These are phyloP conservation scores for Dactylonectria macrodidyma DNA, from an alignment of 2,329 filamentous ascomycete species.

Conservation along the genomic window DNA sequence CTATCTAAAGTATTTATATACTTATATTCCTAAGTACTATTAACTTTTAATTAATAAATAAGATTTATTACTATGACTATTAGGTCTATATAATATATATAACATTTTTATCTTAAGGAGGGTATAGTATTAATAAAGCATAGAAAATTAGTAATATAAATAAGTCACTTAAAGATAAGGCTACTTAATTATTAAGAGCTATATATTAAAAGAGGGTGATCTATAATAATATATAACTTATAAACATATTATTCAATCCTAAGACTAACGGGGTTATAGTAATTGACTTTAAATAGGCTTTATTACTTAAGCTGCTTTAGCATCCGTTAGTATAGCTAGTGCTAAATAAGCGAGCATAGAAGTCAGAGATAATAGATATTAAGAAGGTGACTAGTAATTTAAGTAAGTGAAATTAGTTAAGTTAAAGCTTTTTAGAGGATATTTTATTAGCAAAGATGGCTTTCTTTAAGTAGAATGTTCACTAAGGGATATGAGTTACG, in stretches of 20 bases:
- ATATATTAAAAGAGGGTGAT: slow-evolving; percentile 48
- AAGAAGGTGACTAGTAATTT: slow-evolving; percentile 3
- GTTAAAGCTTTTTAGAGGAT: too few species aligned
- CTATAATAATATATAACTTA: slow-evolving; percentile 36
- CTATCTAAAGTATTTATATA: slow-evolving; percentile 53
- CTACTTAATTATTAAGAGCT: slow-evolving; percentile 34
- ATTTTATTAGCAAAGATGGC: not conserved
- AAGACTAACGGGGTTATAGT: slow-evolving; percentile 39
- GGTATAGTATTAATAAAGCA: slow-evolving; percentile 31
- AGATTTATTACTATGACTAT: slow-evolving; percentile 53
- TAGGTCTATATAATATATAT: slow-evolving; percentile 52
- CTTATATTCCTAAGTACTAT: slow-evolving; percentile 53
- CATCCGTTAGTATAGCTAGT: slow-evolving; percentile 21
- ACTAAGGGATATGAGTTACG: not conserved
- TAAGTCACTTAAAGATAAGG: slow-evolving; percentile 26
- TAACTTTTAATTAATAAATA: slow-evolving; percentile 51
- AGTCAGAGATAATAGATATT: slow-evolving; percentile 9
- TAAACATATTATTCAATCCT: too few species aligned
- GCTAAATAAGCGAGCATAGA: slow-evolving; percentile 41
- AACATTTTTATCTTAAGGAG: slow-evolving; percentile 54
- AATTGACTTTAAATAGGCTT: slow-evolving; percentile 42
- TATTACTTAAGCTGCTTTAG: slow-evolving; percentile 30
- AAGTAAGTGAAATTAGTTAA: not conserved
- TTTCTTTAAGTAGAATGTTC: not conserved
- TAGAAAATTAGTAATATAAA: not conserved